Conservation (phyloP, 2,329 filamentous ascomycete genomes). For the Aspergillus fischeri region DNA sequence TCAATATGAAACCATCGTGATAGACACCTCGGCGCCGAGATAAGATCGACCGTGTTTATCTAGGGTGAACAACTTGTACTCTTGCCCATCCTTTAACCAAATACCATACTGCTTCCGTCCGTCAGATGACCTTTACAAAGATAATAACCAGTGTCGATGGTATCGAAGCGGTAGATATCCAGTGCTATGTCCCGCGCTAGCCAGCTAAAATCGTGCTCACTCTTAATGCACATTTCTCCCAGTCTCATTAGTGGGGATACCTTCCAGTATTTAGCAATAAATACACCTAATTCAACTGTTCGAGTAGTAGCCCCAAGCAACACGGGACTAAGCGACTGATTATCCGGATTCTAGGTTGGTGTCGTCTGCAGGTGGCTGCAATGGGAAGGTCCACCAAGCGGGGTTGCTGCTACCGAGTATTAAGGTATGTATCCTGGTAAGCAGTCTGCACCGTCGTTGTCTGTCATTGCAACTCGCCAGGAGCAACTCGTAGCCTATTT, state of each 20-base stretch:
- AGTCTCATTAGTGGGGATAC: neutral
- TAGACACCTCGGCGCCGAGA: neutral
- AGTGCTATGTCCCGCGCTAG: neutral
- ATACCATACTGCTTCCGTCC: neutral
- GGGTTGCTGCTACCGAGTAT: slow-evolving; percentile 5
- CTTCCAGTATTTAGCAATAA: neutral
- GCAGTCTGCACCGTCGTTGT: neutral
- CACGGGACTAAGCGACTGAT: neutral
- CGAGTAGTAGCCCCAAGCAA: neutral
- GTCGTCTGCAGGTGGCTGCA: slow-evolving; percentile 19
- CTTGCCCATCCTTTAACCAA: neutral
- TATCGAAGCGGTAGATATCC: no score
- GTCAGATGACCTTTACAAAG: neutral
- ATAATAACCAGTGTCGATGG: neutral
- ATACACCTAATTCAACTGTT: neutral
- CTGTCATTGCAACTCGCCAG: neutral
- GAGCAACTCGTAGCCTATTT: neutral
- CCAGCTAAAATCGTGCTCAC: no score
- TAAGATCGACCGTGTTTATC: neutral
- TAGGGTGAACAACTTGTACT: no score
- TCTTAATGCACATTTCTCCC: neutral
- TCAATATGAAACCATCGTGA: neutral
- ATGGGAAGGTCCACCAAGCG: slow-evolving; percentile 16
- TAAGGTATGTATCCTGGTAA: neutral
- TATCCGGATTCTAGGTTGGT: slow-evolving; percentile 1